Evolutionary conservation across 805 yeast species (phyloP), one percentile per base, ranked within the genome.

Genomic region (Metschnikowia hibisci): DNA sequence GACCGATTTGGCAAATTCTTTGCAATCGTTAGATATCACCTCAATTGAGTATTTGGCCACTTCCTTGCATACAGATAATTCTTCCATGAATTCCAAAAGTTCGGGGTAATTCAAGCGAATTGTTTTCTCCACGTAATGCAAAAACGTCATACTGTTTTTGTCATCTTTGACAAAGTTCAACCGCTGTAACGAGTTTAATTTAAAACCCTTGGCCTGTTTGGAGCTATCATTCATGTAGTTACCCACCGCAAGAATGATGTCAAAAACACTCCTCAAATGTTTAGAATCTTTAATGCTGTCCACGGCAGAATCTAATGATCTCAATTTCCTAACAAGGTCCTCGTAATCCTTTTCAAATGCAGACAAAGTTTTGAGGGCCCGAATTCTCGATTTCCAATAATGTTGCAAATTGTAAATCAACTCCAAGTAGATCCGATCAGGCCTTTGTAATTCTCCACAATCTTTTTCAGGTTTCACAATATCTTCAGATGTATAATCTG

Each of bases 311-410:
- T 84, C 89, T 32, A 84, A 65, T 10, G 73, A 59, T 45, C 82
- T 76, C 41, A 93, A 67, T 60, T 89, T 90, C 7, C 65, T 59
- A 4, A 82, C 76, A 27, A 90, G 66, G 43, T 85, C 93, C 22
- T 71, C 68, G 61, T 87, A 89, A 45, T 93, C 98, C 51, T 78
- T 82, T 52, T 86, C 87, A 61, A 76, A 88, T 1, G 81, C 74
- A 35, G 84, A 78, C 8, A 81, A 73, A 11, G 90, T 74, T 39
- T 80, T 70, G 42, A 93, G 63, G 0, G 96, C 95, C 48, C 96
- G 71, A 66, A 91, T 84, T 60, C 99, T 78, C 1, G 96, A 80
- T 48, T 82, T 78, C 99, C 99, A 95, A 61, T 93, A 93, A 49
- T 81, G 81, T 51, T 85, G 85, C 55, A 93, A 66, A 54, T 93